A percentile compares a stretch with the other conserved stretches of the same genome.
These are phyloP conservation scores for Pseudomassariella vexata DNA, from an alignment of 2,329 filamentous ascomycete genomes.

Conservation along the genomic window DNA sequence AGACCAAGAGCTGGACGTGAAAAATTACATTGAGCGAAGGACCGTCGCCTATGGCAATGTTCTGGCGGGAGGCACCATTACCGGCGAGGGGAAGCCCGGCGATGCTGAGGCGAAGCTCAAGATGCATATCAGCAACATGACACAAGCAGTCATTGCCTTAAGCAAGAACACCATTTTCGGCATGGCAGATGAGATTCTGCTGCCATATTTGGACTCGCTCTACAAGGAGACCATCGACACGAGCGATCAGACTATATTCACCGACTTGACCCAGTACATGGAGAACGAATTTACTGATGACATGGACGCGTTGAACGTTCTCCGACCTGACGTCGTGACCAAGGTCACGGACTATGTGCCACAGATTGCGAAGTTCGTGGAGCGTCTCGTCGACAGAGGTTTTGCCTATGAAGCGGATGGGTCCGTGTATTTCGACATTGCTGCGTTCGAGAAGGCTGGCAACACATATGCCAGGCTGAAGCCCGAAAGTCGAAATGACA, in stretches of 20 bases:
- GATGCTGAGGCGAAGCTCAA: conserved; percentile 84
- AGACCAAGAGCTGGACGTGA: conserved; percentile 37
- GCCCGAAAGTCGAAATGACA: conserved; percentile 80
- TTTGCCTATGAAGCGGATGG: conserved; percentile 80
- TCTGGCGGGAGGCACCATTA: conserved; percentile 48
- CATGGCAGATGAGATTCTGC: conserved; percentile 59
- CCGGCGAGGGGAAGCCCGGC: conserved; percentile 54
- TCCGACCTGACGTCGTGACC: conserved; percentile 75
- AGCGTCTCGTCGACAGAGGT: conserved; percentile 75
- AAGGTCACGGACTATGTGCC: conserved; percentile 89
- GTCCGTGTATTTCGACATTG: conserved; percentile 92
- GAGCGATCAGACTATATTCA: conserved; percentile 69
- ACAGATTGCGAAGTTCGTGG: conserved; percentile 80
- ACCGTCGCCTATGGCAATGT: conserved; percentile 49
- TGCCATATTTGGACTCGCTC: conserved; percentile 74
- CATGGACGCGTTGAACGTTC: conserved; percentile 79
- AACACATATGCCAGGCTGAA: conserved; percentile 82
- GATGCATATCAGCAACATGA: conserved; percentile 73
- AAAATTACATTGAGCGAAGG: conserved; percentile 43
- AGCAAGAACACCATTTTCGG: conserved; percentile 44
- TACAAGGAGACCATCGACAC: conserved; percentile 59
- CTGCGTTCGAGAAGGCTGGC: conserved; percentile 75
- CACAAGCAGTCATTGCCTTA: conserved; percentile 44
- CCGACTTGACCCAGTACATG: conserved; percentile 76
- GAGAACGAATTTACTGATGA: conserved; percentile 85